A percentile compares a stretch with the other conserved stretches of the same genome.
phyloP scores from a whole-genome alignment of 106 monocot genomes.

The Iris macrosiphon region DNA sequence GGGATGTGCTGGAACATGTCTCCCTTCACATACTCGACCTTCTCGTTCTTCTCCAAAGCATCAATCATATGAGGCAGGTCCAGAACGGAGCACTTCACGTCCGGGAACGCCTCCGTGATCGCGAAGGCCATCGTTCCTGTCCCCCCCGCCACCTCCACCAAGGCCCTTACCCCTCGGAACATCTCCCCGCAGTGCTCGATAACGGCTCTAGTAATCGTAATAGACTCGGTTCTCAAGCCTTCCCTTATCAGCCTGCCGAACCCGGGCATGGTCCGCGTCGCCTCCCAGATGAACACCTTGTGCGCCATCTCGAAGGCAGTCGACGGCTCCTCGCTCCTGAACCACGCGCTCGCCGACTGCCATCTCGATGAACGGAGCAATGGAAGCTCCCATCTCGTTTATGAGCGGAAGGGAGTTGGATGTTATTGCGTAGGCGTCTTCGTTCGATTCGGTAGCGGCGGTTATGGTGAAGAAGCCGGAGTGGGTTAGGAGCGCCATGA shows the following conservation, averaged over 20 bases:
- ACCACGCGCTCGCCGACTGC: not conserved
- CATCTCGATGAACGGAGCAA: slow-evolving; percentile 1
- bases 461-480: slow-evolving; percentile 1
- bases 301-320: not conserved
- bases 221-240: not conserved
- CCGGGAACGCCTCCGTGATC: not conserved
- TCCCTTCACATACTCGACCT: not conserved
- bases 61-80: not conserved
- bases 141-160: not conserved
- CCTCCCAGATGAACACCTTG: not conserved
- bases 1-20: slow-evolving; percentile 1
- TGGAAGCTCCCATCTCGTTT: not conserved
- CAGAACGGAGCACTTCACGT: not conserved
- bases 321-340: not conserved
- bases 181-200: not conserved
- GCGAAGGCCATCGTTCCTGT: not conserved
- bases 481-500: slow-evolving; percentile 14
- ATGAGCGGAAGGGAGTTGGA: slow-evolving; percentile 1
- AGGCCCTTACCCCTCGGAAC: not conserved
- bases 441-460: not conserved
- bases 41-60: not conserved
- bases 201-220: not conserved
- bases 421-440: slow-evolving; percentile 1
- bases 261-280: not conserved
- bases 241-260: not conserved